These are phyloP conservation scores for Vaccinium corymbosum DNA, from an alignment of 148 eudicot species.

Conservation along the genomic window DNA sequence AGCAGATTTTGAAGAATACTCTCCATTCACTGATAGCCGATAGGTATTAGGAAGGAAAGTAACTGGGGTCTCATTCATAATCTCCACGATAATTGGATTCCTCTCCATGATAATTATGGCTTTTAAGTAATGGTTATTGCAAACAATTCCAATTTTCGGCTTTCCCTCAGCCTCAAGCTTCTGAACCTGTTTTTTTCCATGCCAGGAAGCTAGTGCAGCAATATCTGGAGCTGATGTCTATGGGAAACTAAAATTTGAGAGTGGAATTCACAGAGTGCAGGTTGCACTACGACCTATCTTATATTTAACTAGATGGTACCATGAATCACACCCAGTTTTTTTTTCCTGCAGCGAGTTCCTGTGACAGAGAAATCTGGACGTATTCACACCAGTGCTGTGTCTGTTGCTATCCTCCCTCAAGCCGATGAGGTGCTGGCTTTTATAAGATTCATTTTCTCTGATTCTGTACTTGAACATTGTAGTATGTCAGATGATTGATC, in stretches of 20 bases:
- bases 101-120: no score
- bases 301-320: background rate
- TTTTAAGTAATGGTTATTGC: background rate
- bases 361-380: slow-evolving; percentile 95
- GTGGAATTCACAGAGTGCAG: slow-evolving; percentile 98
- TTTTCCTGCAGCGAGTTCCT: slow-evolving; percentile 78
- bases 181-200: slow-evolving; percentile 6
- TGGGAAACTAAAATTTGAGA: slow-evolving; percentile 93
- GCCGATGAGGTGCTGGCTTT: slow-evolving; percentile 75
- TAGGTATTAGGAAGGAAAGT: no score
- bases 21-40: background rate
- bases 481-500: background rate
- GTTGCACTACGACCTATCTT: slow-evolving; percentile 29
- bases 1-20: background rate
- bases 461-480: background rate
- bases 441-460: background rate
- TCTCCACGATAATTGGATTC: no score
- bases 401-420: slow-evolving; percentile 93
- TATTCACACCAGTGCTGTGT: slow-evolving; percentile 91
- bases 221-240: slow-evolving; percentile 75
- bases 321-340: background rate
- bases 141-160: background rate
- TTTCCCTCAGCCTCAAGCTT: background rate
- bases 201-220: slow-evolving; percentile 92
- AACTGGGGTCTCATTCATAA: no score